Base-by-base conservation (phyloP, 2,329 filamentous ascomycete genomes). In the Pezicula radicicola region DNA sequence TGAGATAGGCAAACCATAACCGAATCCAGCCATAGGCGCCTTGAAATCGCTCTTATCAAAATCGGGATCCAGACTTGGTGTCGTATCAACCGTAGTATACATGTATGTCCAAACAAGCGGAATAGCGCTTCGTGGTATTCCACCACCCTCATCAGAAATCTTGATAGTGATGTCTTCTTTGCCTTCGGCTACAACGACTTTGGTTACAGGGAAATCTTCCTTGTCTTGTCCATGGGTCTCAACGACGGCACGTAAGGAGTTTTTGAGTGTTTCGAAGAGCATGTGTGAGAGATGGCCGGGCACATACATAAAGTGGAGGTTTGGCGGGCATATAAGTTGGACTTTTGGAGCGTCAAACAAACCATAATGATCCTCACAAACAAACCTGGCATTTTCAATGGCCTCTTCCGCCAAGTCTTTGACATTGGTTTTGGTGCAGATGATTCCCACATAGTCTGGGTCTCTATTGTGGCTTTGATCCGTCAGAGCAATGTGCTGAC, bases 81-180 rank as follows among this genome's bases (percentile, higher is more conserved):
- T 97, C 62, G 92, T 85, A 70, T 97, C 94, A 58, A 99, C 94
- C 2, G 94, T 99, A 35, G 94, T 99, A 71, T 99, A 99, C 94
- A 97, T 99, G 71, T 99, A 99, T 12, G 94, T 99, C 94, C 94
- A 99, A n/a, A 97, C 94, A 13, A 99, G 80, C 5, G 94, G 94
- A 58, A 99, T 97, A 48, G 91, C 84, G 63, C 89, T 95, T 64
- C 94, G 79, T 0, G 94, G 91, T 49, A 99, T 97, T 56, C 94
- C 94, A 58, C 94, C 94, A 53, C 94, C 94, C 73, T 99, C 94
- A 69, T 99, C 94, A 4, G 88, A 90, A 63, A 99, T 88, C 74
- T 99, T 99, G 76, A 99, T 97, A 5, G 94, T 99, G 64, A 99
- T 99, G 66, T 99, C 94, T 72, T 99, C 94, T 69, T 94, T 93